Evolutionary conservation across 306 rosid genomes (phyloP), one percentile per base, ranked within the genome.

Genomic region (Betula pendula): DNA sequence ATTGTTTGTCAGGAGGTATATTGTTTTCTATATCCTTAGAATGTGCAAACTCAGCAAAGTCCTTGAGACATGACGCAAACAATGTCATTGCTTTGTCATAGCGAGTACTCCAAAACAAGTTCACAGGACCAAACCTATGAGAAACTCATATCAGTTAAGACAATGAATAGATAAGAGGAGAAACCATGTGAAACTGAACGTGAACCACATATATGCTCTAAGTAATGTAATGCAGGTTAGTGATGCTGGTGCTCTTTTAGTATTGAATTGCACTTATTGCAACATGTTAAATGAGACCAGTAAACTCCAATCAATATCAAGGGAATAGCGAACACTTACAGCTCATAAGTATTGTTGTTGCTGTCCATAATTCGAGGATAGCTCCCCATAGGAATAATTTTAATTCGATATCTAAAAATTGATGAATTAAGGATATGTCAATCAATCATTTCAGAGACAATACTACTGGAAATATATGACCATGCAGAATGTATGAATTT

Each of bases 321-420:
- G 45, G 71, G 59, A 44, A 48, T 22, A 27, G 51, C 42, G 72
- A 71, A 74, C 63, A 88, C 98, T 92, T 83, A 95, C 98, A 95
- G 86, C 75, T 95, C 97, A 79, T 83, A 92, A 52, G 93, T 92
- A 76, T 69, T 84, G 78, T 87, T 92, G 84, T 59, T 89, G 87
- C 77, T 83, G 83, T 95, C 97, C 81, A 87, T 86, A 83, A 95
- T 92, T 16, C 97, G 91, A 79, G 97, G 98, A 79, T 92, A 95
- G 91, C 98, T 95, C 51, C 97, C 97, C 96, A 95, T 87, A 49
- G 97, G 98, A 87, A 92, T 80, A 85, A 95, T 95, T 86, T 95
- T 95, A 83, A 92, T 89, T 66, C 91, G 90, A 85, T 88, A 92
- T 86, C 97, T 94, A 79, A 73, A 72, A 44, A 82, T 70, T 72